Percentiles rank a stretch among this genome's conserved stretches.
phyloP scores from a whole-genome alignment of 2,329 filamentous ascomycete genomes.

The Fusarium agapanthi region DNA sequence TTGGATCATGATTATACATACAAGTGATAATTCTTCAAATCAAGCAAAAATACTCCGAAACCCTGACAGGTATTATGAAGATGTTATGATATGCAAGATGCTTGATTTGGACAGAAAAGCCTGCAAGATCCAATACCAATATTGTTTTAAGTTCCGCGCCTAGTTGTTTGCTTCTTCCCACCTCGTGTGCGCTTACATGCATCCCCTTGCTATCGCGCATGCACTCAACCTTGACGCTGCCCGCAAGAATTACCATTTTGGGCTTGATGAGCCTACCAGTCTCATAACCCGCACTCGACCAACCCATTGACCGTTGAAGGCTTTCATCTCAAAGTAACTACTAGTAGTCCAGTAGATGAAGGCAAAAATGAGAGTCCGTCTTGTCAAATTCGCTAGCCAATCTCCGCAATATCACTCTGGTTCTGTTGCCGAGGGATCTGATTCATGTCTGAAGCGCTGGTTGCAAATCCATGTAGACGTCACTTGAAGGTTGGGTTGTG shows the following conservation, averaged over 20 bases:
- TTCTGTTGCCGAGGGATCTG: background rate
- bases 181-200: slow-evolving; percentile 18
- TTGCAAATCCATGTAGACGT: slow-evolving; percentile 9
- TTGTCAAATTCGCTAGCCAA: background rate
- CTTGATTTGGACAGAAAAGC: background rate
- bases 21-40: background rate
- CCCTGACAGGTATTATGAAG: background rate
- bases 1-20: too few relatives aligned
- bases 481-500: background rate
- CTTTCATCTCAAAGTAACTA: background rate
- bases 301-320: background rate
- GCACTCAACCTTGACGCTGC: slow-evolving; percentile 7
- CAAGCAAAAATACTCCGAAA: background rate
- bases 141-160: background rate
- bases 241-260: slow-evolving; percentile 36
- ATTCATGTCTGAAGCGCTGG: slow-evolving; percentile 6
- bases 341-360: background rate
- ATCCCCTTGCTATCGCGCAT: slow-evolving; percentile 9
- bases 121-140: background rate
- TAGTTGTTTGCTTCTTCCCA: background rate
- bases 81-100: background rate
- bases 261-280: slow-evolving; percentile 5
- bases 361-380: background rate
- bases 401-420: background rate
- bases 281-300: background rate